These are phyloP conservation scores for Cubamyces lactineus DNA, from an alignment of 768 basidiomycete genomes.

Conservation along the genomic window DNA sequence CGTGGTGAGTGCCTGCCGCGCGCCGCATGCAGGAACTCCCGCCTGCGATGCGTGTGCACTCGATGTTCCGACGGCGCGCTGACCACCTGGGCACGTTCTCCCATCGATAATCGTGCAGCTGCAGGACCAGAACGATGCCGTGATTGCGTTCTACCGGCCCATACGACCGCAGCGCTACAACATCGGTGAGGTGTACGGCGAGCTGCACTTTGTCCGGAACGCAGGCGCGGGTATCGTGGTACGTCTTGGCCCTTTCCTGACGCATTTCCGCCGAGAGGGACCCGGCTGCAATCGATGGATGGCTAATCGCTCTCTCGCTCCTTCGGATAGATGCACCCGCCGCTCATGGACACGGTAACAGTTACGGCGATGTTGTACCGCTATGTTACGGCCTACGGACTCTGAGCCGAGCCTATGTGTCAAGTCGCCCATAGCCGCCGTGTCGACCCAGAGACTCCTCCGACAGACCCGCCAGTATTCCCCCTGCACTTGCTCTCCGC, in stretches of 20 bases:
- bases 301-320: constrained; percentile 8
- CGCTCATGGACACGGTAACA: constrained; percentile 87
- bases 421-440: constrained; percentile 3
- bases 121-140: constrained; percentile 66
- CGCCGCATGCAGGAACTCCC: constrained; percentile 6
- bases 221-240: constrained; percentile 86
- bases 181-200: constrained; percentile 85
- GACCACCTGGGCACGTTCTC: neutral
- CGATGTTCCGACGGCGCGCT: constrained; percentile 3
- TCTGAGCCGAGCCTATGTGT: constrained; percentile 36
- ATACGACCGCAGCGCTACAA: constrained; percentile 80
- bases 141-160: constrained; percentile 81
- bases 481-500: constrained; percentile 2
- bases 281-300: constrained; percentile 17
- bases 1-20: constrained; percentile 47
- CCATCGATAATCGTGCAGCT: constrained; percentile 49
- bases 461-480: neutral
- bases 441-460: neutral
- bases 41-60: constrained; percentile 7
- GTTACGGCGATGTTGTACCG: constrained; percentile 87
- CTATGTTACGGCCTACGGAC: constrained; percentile 60
- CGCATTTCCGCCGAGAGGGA: constrained; percentile 7
- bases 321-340: constrained; percentile 70
- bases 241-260: constrained; percentile 33
- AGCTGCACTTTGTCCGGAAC: constrained; percentile 79